Conservation (phyloP, 371 early-diverging fungal genomes). For the Phascolomyces articulosus region DNA sequence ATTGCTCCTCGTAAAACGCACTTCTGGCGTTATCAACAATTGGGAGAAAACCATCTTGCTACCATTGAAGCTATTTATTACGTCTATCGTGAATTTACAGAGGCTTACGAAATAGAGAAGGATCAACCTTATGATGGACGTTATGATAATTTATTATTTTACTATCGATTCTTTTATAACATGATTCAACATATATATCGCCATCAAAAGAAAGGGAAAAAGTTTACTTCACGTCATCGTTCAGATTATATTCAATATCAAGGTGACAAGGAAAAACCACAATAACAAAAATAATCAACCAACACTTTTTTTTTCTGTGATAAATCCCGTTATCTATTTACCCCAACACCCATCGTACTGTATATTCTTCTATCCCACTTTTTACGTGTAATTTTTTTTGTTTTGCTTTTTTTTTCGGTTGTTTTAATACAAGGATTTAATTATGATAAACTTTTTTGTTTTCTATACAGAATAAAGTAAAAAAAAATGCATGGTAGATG, state of each 20-base stretch:
- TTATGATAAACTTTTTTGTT: not conserved
- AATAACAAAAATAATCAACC: not conserved
- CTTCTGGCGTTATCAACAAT: conserved; percentile 91
- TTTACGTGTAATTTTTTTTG: not conserved
- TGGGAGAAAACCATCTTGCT: conserved; percentile 73
- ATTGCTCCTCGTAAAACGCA: conserved; percentile 73
- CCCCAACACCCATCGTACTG: not conserved
- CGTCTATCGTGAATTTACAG: conserved; percentile 76
- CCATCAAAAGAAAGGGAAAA: conserved; percentile 23
- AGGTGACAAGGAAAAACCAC: not conserved
- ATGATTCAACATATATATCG: conserved; percentile 82
- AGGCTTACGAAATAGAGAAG: conserved; percentile 27
- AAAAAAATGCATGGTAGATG: not conserved
- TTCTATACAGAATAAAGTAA: not conserved
- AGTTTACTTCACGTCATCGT: conserved; percentile 39
- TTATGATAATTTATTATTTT: conserved; percentile 87
- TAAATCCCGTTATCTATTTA: too few species aligned
- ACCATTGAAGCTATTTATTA: conserved; percentile 97
- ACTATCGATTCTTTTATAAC: conserved; percentile 86
- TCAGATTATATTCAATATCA: conserved; percentile 32
- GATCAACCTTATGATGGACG: conserved; percentile 53
- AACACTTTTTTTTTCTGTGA: not conserved
- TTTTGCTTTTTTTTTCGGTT: not conserved
- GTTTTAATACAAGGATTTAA: not conserved
- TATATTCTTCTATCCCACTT: not conserved